Base-by-base conservation (phyloP, 148 eudicot species). In the Persicaria maculosa region DNA sequence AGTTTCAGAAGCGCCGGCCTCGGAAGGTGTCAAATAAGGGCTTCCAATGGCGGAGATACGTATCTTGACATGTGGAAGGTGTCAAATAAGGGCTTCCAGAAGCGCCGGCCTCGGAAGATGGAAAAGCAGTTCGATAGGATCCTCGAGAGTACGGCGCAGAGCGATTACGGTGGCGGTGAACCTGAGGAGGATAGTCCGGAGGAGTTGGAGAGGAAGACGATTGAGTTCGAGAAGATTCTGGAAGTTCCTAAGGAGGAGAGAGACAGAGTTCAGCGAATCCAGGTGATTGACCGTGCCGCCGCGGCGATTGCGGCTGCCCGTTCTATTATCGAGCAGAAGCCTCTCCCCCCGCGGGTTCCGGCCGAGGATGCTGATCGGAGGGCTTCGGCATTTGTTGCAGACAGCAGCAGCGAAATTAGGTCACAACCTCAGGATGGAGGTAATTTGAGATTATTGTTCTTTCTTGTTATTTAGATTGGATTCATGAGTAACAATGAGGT, bases 231-330 rank as follows among this genome's bases (percentile, higher is more conserved):
- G 83, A 93, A 89, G 84, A 83, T 93, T 81, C 85, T 91, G 7
- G 82, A 89, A 74, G 93, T 93, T 72, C 47, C 91, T 2, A 78
- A 67, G 36, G 98, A 91, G 78, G 97, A 89, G 79, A 84, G 98
- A 59, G 95, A 93, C 72, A 84, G 86, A 59, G 79, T 83, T 16
- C 98, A 93, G 89, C 83, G 90, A 40, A 79, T 91, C 81, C 98
- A 93, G 86, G 90, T 93, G 15, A 85, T 93, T 81, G 98, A 93
- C 84, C 87, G 98, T 47, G 98, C 98, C 8, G 88, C 90, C 12
- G 98, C 98, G 4, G 98, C 97, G 4, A 88, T 93, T 36, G 90
- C 97, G 0, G 98, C 97, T 4, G 93, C 98, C 10, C 81, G 86
- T 4, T 85, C 93, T 16, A 57, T 93, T 69, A 73, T 93, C 8